These are phyloP conservation scores for Lepidium aucheri DNA, from an alignment of 345 rosid genomes.

Conservation along the genomic window DNA sequence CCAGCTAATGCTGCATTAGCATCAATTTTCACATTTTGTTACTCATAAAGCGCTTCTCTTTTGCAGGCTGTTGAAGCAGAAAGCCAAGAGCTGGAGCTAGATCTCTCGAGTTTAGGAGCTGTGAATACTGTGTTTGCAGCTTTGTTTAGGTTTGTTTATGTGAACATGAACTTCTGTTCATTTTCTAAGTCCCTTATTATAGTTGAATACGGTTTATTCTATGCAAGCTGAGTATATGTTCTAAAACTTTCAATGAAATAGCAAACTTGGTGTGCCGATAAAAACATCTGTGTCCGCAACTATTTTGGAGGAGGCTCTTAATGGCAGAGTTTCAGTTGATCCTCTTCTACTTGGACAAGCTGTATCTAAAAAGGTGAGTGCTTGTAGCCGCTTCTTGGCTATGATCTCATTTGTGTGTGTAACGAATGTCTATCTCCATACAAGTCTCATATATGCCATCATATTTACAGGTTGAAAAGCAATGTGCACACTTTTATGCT, in stretches of 20 bases:
- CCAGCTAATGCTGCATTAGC: background rate
- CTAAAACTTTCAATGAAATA: conserved; percentile 18
- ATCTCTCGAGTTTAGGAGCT: conserved; percentile 96
- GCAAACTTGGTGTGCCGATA: conserved; percentile 98
- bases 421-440: conserved; percentile 12
- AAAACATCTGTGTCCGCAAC: conserved; percentile 97
- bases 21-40: background rate
- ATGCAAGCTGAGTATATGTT: background rate
- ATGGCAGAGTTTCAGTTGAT: conserved; percentile 58
- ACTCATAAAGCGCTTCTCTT: background rate
- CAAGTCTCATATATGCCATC: conserved; percentile 10
- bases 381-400: background rate
- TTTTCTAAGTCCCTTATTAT: background rate
- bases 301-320: conserved; percentile 93
- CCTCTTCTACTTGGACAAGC: conserved; percentile 62
- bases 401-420: conserved; percentile 6
- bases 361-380: conserved; percentile 63
- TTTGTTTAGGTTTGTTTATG: conserved; percentile 61
- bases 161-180: background rate
- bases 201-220: background rate
- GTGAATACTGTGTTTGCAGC: conserved; percentile 99
- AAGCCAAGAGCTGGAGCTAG: conserved; percentile 84
- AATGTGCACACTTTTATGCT: conserved; percentile 96
- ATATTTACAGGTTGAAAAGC: conserved; percentile 83
- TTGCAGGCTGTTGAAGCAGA: conserved; percentile 88